These are phyloP conservation scores for Penicillium polonicum DNA, from an alignment of 2,329 filamentous ascomycete species.

Conservation along the genomic window DNA sequence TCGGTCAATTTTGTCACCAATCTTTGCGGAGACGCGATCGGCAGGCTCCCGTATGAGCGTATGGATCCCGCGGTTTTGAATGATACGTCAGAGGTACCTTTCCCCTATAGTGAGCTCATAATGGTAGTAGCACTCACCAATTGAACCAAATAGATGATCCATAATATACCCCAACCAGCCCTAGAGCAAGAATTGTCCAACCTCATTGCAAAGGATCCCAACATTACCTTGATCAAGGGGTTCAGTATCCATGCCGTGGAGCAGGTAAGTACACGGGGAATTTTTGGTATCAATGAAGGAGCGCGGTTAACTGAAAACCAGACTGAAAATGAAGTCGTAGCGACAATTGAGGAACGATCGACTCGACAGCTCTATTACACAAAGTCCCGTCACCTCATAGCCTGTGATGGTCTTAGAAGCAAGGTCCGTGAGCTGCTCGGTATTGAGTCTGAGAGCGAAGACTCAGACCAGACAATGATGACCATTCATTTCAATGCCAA, in stretches of 20 bases:
- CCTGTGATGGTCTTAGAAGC: conserved; percentile 38
- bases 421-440: conserved; percentile 32
- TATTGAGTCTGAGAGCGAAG: conserved; percentile 44
- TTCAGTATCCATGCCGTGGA: conserved; percentile 7
- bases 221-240: conserved; percentile 1
- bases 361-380: conserved; percentile 23
- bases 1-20: conserved; percentile 42
- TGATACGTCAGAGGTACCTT: conserved; percentile 35
- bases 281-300: not conserved
- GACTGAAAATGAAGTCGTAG: conserved; percentile 3
- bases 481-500: conserved; percentile 49
- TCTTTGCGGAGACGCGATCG: conserved; percentile 35
- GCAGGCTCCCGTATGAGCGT: conserved; percentile 32
- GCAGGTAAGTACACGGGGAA: not conserved
- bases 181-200: conserved; percentile 10
- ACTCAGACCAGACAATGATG: conserved; percentile 49
- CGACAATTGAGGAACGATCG: conserved; percentile 2
- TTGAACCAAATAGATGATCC: conserved; percentile 4
- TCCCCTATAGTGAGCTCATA: too few species aligned
- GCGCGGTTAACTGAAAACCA: not conserved
- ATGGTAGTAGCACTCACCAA: not conserved
- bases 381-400: conserved; percentile 35
- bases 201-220: conserved; percentile 2
- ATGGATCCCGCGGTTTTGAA: conserved; percentile 30
- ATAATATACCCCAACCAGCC: conserved; percentile 17